Percentiles rank a stretch among this genome's conserved stretches.
phyloP scores from a whole-genome alignment of 2,329 filamentous ascomycete species.

The Trematosphaeria pertusa region DNA sequence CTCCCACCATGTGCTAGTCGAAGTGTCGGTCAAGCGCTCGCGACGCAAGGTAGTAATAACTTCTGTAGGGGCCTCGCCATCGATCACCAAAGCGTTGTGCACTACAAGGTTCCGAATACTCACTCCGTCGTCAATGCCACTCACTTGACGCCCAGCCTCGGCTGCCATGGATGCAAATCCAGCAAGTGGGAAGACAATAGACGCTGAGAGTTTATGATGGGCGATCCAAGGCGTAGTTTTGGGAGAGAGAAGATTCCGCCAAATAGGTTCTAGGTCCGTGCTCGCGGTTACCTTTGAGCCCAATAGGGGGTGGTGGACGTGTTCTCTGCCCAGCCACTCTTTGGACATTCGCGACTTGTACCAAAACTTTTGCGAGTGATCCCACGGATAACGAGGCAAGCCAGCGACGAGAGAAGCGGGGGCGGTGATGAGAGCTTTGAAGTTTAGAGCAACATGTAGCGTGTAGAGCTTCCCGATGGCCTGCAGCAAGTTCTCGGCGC shows the following conservation, averaged over 20 bases:
- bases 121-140: background rate
- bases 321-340: slow-evolving; percentile 7
- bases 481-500: slow-evolving; percentile 2
- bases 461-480: slow-evolving; percentile 17
- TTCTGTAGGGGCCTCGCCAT: slow-evolving; percentile 10
- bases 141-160: slow-evolving; percentile 35
- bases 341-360: slow-evolving; percentile 14
- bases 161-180: slow-evolving; percentile 53
- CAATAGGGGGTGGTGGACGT: slow-evolving; percentile 18
- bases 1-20: slow-evolving; percentile 20
- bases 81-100: slow-evolving; percentile 11
- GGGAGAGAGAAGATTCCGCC: slow-evolving; percentile 35
- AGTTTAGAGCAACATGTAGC: slow-evolving; percentile 7
- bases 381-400: slow-evolving; percentile 23
- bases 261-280: slow-evolving; percentile 12
- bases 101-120: slow-evolving; percentile 12
- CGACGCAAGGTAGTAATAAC: slow-evolving; percentile 17
- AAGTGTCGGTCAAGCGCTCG: slow-evolving; percentile 12
- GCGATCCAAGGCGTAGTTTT: slow-evolving; percentile 53
- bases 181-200: slow-evolving; percentile 53
- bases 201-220: slow-evolving; percentile 51
- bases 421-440: slow-evolving; percentile 1
- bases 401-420: slow-evolving; percentile 1
- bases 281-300: slow-evolving; percentile 7
- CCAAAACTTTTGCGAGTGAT: slow-evolving; percentile 23